Evolutionary conservation across 2,329 filamentous ascomycete genomes (phyloP).

Genomic region (Aschersonia sp.): DNA sequence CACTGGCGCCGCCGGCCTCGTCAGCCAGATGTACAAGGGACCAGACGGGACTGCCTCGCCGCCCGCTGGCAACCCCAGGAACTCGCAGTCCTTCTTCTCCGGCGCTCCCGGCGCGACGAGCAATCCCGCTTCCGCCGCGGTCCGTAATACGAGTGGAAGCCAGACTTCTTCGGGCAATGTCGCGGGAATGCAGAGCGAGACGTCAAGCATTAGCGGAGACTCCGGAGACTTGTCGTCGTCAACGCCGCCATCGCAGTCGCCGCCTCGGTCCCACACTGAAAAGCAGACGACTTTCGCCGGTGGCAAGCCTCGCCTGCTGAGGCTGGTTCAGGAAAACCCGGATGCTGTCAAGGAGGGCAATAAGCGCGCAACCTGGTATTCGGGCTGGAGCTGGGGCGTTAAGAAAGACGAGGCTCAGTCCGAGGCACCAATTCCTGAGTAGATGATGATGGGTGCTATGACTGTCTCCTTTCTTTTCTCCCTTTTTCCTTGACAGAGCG

Average conservation of each 20-base stretch:
- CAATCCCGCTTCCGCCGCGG: constrained; percentile 31
- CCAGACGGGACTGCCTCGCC: constrained; percentile 49
- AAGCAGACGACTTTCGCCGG: constrained; percentile 44
- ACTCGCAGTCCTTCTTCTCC: constrained; percentile 49
- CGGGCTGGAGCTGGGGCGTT: constrained; percentile 37
- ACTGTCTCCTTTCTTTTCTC: background rate
- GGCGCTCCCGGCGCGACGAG: constrained; percentile 30
- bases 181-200: constrained; percentile 54
- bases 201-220: constrained; percentile 52
- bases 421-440: constrained; percentile 17
- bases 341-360: constrained; percentile 31
- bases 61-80: constrained; percentile 39
- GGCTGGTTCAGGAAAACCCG: constrained; percentile 69
- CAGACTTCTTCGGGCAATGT: constrained; percentile 45
- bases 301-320: constrained; percentile 67
- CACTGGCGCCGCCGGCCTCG: constrained; percentile 51
- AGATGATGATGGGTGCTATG: background rate
- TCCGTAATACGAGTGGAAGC: constrained; percentile 36
- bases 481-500: background rate
- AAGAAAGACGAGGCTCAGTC: constrained; percentile 32
- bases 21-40: constrained; percentile 82
- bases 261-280: constrained; percentile 33
- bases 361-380: constrained; percentile 49
- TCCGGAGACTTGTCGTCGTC: constrained; percentile 35
- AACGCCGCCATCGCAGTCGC: constrained; percentile 36